Percentiles rank a stretch among this genome's conserved stretches.
Evolutionary conservation across 352 stramenopile species (phyloP).

Genomic region (Pythium vanterpoolii): DNA sequence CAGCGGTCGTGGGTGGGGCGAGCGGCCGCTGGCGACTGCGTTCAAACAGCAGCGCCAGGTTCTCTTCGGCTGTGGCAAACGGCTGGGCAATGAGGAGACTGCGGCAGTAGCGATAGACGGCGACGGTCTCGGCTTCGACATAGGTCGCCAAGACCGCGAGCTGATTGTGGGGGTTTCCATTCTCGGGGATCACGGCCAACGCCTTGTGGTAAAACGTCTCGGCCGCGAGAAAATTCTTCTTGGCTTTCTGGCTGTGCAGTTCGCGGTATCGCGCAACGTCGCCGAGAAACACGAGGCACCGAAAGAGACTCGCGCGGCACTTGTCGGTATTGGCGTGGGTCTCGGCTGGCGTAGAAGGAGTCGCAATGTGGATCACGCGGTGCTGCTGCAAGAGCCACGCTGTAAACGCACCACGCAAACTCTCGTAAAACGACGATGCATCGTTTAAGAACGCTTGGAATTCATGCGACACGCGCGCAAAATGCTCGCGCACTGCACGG

Average conservation of each 20-base stretch:
- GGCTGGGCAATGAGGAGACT: constrained; percentile 80
- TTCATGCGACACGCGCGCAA: constrained; percentile 65
- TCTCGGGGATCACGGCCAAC: constrained; percentile 62
- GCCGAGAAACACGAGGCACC: constrained; percentile 81
- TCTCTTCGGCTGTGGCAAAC: constrained; percentile 87
- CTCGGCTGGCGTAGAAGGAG: constrained; percentile 21
- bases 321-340: constrained; percentile 22
- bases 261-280: constrained; percentile 81
- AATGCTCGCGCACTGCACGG: constrained; percentile 70
- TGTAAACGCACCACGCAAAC: constrained; percentile 46
- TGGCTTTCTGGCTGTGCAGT: constrained; percentile 78
- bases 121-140: constrained; percentile 87
- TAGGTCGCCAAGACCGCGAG: constrained; percentile 83
- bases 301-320: constrained; percentile 67
- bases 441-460: constrained; percentile 71
- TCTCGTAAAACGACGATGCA: constrained; percentile 71
- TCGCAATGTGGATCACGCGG: constrained; percentile 36
- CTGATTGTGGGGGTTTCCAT: constrained; percentile 86
- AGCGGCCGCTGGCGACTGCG: constrained; percentile 75
- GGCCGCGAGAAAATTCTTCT: constrained; percentile 77
- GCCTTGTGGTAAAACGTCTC: constrained; percentile 74
- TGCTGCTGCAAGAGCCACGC: constrained; percentile 45
- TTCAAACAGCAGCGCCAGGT: constrained; percentile 87
- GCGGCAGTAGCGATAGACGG: constrained; percentile 89
- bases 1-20: constrained; percentile 27